phyloP scores from a whole-genome alignment of 2,329 filamentous ascomycete genomes.

The Microascus cirrosus region DNA sequence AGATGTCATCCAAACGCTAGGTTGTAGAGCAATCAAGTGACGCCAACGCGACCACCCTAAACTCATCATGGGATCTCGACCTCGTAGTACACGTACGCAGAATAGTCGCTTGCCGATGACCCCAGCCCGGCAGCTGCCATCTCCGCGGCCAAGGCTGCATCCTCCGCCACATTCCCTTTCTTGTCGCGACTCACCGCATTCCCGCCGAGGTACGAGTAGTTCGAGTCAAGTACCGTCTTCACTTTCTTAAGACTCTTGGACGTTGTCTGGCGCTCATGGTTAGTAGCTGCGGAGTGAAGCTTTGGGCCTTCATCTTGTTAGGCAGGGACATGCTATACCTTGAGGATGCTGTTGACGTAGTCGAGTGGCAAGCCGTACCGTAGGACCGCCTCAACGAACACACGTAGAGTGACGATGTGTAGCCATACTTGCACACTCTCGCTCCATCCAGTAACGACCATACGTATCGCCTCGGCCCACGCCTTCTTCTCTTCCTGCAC shows the following conservation, averaged over 20 bases:
- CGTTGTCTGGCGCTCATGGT: constrained; percentile 48
- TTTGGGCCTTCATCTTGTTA: neutral
- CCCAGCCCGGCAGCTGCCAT: constrained; percentile 66
- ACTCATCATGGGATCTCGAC: constrained; percentile 55
- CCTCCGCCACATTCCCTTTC: constrained; percentile 82
- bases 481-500: constrained; percentile 80
- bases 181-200: constrained; percentile 93
- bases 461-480: constrained; percentile 80
- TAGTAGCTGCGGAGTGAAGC: neutral
- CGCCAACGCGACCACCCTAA: neutral
- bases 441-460: constrained; percentile 87
- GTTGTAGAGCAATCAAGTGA: neutral
- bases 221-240: constrained; percentile 66
- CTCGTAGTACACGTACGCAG: constrained; percentile 94
- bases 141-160: constrained; percentile 66
- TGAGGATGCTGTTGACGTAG: constrained; percentile 74
- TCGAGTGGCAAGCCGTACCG: constrained; percentile 87
- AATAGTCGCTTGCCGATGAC: constrained; percentile 73
- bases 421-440: constrained; percentile 95
- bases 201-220: constrained; percentile 85
- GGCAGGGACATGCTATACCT: constrained; percentile 46
- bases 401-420: constrained; percentile 78
- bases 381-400: constrained; percentile 97
- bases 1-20: neutral
- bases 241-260: constrained; percentile 73